These are phyloP conservation scores for Lunasporangiospora selenospora DNA, from an alignment of 192 early-diverging fungal genomes.

Conservation along the genomic window DNA sequence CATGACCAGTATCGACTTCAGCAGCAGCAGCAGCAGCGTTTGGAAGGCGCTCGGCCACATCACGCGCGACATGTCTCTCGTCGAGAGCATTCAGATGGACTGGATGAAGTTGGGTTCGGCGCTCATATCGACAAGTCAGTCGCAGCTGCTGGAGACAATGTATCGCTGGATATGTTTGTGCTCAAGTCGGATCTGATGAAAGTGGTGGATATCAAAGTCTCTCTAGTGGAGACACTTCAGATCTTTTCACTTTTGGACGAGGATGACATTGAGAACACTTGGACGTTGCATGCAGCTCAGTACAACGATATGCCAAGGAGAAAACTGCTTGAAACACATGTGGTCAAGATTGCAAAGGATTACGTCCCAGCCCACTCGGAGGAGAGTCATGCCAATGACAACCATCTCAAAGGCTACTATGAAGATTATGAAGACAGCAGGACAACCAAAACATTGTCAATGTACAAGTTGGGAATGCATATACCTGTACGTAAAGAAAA, in stretches of 20 bases:
- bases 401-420: slow-evolving; percentile 44
- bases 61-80: neutral
- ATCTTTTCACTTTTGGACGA: slow-evolving; percentile 26
- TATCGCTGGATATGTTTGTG: slow-evolving; percentile 42
- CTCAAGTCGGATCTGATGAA: slow-evolving; percentile 45
- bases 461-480: slow-evolving; percentile 43
- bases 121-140: slow-evolving; percentile 45
- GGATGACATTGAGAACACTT: neutral
- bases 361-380: slow-evolving; percentile 44
- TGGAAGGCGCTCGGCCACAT: neutral
- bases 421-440: slow-evolving; percentile 40
- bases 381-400: slow-evolving; percentile 40
- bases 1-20: slow-evolving; percentile 10
- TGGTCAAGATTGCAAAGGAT: slow-evolving; percentile 37
- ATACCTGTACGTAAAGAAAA: slow-evolving; percentile 37
- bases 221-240: slow-evolving; percentile 35
- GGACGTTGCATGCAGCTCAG: neutral
- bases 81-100: slow-evolving; percentile 4
- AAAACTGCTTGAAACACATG: slow-evolving; percentile 30
- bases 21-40: neutral
- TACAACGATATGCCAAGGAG: neutral
- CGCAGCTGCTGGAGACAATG: slow-evolving; percentile 29
- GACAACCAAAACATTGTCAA: slow-evolving; percentile 33
- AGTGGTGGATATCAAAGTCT: slow-evolving; percentile 45
- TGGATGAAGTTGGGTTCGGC: slow-evolving; percentile 45